These are phyloP conservation scores for Eleusine indica DNA, from an alignment of 176 grass and related monocot genomes.

Conservation along the genomic window DNA sequence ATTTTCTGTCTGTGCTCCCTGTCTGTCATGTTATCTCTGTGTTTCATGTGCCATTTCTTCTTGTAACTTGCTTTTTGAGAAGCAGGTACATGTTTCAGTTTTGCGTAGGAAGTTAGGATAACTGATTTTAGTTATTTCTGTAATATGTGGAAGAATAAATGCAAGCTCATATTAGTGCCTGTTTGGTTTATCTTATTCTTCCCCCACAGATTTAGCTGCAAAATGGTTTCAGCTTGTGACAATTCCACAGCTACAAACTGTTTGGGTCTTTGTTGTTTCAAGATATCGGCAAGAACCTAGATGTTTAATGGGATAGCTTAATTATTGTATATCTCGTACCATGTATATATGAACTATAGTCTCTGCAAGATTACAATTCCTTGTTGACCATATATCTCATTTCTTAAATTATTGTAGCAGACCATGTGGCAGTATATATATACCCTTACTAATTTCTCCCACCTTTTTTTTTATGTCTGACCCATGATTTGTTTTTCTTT, in stretches of 20 bases:
- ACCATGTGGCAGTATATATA: conserved; percentile 15
- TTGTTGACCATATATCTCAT: conserved; percentile 13
- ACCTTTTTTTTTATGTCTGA: conserved; percentile 37
- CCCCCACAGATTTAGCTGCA: conserved; percentile 5
- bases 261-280: neutral
- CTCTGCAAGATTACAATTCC: neutral
- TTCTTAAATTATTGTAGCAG: neutral
- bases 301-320: conserved; percentile 14
- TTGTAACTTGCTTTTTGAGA: neutral
- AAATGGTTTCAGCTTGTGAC: conserved; percentile 2
- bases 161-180: neutral
- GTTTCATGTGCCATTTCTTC: neutral
- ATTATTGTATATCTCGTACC: neutral
- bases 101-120: neutral
- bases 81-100: neutral
- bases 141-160: neutral
- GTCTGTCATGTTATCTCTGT: too few relatives aligned
- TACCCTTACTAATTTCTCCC: conserved; percentile 16
- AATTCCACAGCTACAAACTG: neutral
- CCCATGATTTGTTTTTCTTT: conserved; percentile 27
- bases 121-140: neutral
- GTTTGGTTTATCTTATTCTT: conserved; percentile 20
- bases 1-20: conserved; percentile 19
- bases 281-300: neutral
- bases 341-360: neutral